Evolutionary conservation across 2,329 filamentous ascomycete genomes (phyloP), one percentile per base, ranked within the genome.

Genomic region (Alternaria metachromatica): DNA sequence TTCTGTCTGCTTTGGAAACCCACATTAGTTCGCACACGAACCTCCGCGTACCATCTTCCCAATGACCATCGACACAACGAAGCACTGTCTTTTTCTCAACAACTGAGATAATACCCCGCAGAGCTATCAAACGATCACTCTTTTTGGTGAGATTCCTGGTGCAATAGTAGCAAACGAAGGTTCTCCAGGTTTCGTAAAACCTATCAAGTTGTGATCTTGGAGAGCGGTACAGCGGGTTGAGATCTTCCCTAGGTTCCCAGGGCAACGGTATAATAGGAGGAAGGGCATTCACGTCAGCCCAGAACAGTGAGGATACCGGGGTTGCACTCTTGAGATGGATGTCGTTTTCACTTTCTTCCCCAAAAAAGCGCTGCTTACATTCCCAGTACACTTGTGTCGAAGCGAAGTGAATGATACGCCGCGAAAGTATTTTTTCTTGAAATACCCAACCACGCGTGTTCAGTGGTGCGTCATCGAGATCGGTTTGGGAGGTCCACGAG

Each of bases 401-500:
- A 6, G 33, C 33, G 8, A 10, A 41, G 9, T 41, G 33, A 0
- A 41, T 3, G 0, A 41, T 41, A 4, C 33, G 33, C 0, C 4
- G 33, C 33, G 33, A 41, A 6, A 41, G 33, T 3, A 18, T 18
- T 8, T 18, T 41, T 3, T 41, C 33, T 10, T 41, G 33, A 1
- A 41, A 2, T 1, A 41, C 33, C 33, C 33, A 41, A 3, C 33
- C 33, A 41, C 33, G 33, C 9, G 0, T 1, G 2, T 41, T 41
- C 1, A 41, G 33, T 4, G 33, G 33, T 41, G 33, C 33, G 1
- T 41, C 8, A 1, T 10, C 0, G 3, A 41, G 8, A 3, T 41
- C 33, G 4, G 0, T 18, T 3, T 41, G 2, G n/a, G 33, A 2
- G 0, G 0, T 10, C 33, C 33, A 41, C 4, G 15, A 10, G 1